Conservation (phyloP, 106 monocot species). For the Dactylorhiza incarnata region DNA sequence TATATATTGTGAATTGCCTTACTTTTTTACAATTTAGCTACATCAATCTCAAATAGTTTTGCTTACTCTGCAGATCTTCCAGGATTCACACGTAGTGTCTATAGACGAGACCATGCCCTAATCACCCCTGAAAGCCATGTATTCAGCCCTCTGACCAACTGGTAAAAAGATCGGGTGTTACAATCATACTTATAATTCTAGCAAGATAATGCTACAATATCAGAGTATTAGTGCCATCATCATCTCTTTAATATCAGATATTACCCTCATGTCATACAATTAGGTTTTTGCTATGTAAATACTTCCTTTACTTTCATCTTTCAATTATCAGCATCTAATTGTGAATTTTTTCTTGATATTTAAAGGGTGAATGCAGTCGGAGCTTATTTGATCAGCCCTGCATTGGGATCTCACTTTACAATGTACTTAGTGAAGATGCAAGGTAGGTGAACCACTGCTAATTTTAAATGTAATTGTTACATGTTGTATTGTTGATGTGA, state of each 20-base stretch:
- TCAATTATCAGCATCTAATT: background rate
- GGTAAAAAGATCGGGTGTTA: constrained; percentile 22
- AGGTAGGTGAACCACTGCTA: constrained; percentile 24
- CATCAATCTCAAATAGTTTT: constrained; percentile 1
- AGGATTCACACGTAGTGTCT: constrained; percentile 84
- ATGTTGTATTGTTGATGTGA: background rate
- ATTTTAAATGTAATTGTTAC: background rate
- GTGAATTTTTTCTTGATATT: background rate
- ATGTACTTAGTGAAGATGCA: constrained; percentile 96
- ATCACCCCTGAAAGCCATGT: constrained; percentile 95
- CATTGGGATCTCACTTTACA: constrained; percentile 78
- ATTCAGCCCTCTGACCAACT: constrained; percentile 78
- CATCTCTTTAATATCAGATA: background rate
- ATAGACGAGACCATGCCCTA: constrained; percentile 75
- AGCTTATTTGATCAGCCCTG: constrained; percentile 85
- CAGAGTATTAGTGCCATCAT: background rate
- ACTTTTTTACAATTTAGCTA: background rate
- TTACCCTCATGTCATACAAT: background rate
- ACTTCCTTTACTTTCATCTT: background rate
- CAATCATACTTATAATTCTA: background rate
- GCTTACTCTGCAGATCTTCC: constrained; percentile 65
- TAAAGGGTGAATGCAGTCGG: constrained; percentile 77
- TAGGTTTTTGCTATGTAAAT: background rate
- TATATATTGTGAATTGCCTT: background rate
- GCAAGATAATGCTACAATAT: background rate